Conservation (phyloP, 768 basidiomycete genomes). For the Lactarius trivialis region DNA sequence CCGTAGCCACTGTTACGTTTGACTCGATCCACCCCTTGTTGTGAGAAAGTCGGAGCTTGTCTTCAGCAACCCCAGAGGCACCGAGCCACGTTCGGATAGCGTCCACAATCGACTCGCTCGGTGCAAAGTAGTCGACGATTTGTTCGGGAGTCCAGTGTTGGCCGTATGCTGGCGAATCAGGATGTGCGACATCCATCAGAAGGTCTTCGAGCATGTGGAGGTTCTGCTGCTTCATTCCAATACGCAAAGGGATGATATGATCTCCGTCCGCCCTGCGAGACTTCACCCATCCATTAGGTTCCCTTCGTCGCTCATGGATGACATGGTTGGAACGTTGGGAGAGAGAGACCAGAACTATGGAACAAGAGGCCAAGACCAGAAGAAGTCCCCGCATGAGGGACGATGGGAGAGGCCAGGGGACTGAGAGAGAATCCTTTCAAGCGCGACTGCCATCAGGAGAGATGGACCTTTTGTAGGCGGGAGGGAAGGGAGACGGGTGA, state of each 20-base stretch:
- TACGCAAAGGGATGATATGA: conserved; percentile 36
- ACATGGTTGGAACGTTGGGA: conserved; percentile 24
- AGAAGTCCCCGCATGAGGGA: conserved; percentile 9
- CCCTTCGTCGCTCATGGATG: conserved; percentile 36
- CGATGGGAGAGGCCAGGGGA: neutral
- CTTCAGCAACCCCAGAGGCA: conserved; percentile 31
- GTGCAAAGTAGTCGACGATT: conserved; percentile 38
- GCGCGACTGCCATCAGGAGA: neutral
- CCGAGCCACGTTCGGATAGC: conserved; percentile 38
- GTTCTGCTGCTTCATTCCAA: conserved; percentile 40
- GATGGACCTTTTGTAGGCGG: neutral
- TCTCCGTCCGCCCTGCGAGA: conserved; percentile 29
- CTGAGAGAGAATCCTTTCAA: neutral
- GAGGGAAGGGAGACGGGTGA: neutral
- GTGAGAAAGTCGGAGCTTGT: conserved; percentile 31
- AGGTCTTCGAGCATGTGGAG: conserved; percentile 36
- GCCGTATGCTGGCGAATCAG: conserved; percentile 40
- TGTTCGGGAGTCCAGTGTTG: conserved; percentile 38
- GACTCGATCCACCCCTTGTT: conserved; percentile 38
- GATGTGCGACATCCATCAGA: conserved; percentile 39
- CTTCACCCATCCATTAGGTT: conserved; percentile 32
- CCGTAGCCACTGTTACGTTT: conserved; percentile 37
- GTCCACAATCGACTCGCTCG: conserved; percentile 32
- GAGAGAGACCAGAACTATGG: conserved; percentile 20
- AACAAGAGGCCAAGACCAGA: conserved; percentile 19